Conservation (phyloP, 2,329 filamentous ascomycete species). For the Colletotrichum orbiculare region DNA sequence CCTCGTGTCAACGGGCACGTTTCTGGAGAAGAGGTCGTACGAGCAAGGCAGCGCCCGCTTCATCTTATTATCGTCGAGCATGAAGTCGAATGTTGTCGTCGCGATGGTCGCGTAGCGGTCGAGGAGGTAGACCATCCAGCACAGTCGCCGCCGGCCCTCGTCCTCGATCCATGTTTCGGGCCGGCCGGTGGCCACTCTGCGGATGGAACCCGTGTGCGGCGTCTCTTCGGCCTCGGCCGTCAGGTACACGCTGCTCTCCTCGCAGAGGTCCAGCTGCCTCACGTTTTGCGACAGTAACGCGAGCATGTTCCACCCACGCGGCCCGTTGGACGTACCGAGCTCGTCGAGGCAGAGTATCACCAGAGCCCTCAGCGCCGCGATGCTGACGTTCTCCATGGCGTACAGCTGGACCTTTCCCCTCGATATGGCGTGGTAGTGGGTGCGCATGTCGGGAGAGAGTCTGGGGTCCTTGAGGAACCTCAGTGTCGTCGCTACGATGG, state of each 20-base stretch:
- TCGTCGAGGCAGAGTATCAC: constrained; percentile 56
- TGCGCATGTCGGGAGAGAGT: constrained; percentile 49
- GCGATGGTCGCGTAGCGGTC: constrained; percentile 57
- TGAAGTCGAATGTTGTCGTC: constrained; percentile 54
- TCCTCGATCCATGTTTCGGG: constrained; percentile 58
- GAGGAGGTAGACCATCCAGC: constrained; percentile 58
- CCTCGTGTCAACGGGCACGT: constrained; percentile 55
- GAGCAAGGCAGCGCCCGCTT: constrained; percentile 55
- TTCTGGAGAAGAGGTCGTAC: constrained; percentile 57
- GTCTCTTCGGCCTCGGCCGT: constrained; percentile 46
- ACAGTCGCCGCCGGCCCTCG: constrained; percentile 53
- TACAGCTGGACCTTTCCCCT: constrained; percentile 54
- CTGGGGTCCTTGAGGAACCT: constrained; percentile 54
- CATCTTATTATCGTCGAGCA: constrained; percentile 52
- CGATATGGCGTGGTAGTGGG: constrained; percentile 52
- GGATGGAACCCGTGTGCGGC: constrained; percentile 48
- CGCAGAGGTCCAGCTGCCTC: constrained; percentile 51
- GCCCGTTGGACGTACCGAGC: constrained; percentile 55
- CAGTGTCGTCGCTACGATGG: constrained; percentile 56
- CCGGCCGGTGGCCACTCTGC: constrained; percentile 47
- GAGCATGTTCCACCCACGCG: constrained; percentile 54
- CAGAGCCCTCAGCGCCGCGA: constrained; percentile 51
- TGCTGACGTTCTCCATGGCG: constrained; percentile 53
- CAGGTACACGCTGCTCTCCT: constrained; percentile 53
- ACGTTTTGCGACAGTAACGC: constrained; percentile 52